These are phyloP conservation scores for Fusarium solani-melongenae DNA, from an alignment of 2,329 filamentous ascomycete species.

Conservation along the genomic window DNA sequence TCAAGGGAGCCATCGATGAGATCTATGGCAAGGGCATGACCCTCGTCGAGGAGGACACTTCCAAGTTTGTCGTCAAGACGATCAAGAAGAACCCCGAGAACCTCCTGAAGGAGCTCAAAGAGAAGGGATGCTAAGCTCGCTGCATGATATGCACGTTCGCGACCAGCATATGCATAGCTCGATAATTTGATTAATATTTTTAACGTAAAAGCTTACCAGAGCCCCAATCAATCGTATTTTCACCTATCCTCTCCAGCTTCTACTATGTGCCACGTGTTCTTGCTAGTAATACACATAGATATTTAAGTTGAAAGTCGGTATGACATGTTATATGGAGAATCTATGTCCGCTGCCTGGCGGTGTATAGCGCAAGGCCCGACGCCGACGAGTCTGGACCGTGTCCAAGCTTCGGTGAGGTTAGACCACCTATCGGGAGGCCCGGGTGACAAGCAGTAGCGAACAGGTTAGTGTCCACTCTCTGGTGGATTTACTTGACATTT, in stretches of 20 bases:
- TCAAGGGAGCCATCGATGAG: not conserved
- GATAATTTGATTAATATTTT: too few relatives aligned
- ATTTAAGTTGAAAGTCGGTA: not conserved
- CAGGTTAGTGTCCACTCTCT: not conserved
- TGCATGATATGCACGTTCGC: not conserved
- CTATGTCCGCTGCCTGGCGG: not conserved
- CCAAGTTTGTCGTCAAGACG: not conserved
- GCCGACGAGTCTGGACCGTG: not conserved
- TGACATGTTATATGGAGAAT: not conserved
- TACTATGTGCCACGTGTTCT: not conserved
- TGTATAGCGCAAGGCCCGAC: not conserved
- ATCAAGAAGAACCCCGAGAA: not conserved
- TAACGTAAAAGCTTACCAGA: too few relatives aligned
- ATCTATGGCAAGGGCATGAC: not conserved
- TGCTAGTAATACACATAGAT: too few relatives aligned
- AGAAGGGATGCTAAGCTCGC: not conserved
- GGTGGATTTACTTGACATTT: not conserved
- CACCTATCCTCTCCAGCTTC: not conserved
- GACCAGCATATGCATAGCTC: not conserved
- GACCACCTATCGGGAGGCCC: not conserved
- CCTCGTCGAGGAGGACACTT: not conserved
- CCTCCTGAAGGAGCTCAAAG: not conserved
- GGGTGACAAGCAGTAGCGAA: not conserved
- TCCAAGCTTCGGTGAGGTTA: not conserved
- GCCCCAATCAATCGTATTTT: not conserved